Base-by-base conservation (phyloP, 108 stramenopile genomes). In the Skeletonema menzelii region DNA sequence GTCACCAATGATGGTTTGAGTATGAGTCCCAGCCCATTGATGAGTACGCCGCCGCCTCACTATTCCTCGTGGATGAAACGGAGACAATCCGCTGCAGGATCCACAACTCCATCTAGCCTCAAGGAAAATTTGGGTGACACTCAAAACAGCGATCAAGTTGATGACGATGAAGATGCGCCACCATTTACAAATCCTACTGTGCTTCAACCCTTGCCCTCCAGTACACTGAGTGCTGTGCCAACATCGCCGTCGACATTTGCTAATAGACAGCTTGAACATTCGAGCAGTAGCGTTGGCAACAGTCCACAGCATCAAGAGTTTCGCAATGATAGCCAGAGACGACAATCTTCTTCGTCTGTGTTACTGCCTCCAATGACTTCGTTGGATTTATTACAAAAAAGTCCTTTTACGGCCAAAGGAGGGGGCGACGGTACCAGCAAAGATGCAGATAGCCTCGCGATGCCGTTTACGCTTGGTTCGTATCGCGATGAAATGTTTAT, bases 311-410 rank as follows among this genome's bases (percentile, higher is more conserved):
- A 57, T 40, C 73, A 30, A 2, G 70, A 59, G 20, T 57, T 47
- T 46, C 24, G 49, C 15, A 28, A 67, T 24, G 28, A 27, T 27
- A 62, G 62, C 31, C 53, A 67, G n/a, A 68, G 59, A 58, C 61
- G 68, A 57, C 40, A 60, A 30, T 80, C 79, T 2, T 73, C 68
- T 13, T 73, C 78, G 14, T 76, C 74, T 8, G 63, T 67, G 11
- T 30, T 82, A 12, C 42, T 82, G 17, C 80, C 80, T 12, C 80
- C 80, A 14, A 59, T 82, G 8, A 77, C 76, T 26, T 82, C 76
- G 12, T 59, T 82, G 7, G 80, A 82, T 57, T 22, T 77, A 2
- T 27, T 82, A 3, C 75, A 82, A 62, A 77, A 72, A 47, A 67
- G 65, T 62, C 80, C 80, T 8, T 82, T 82, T 31, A 59, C n/a